Base-by-base conservation (phyloP, 805 yeast species). In the Komagataella phaffii region DNA sequence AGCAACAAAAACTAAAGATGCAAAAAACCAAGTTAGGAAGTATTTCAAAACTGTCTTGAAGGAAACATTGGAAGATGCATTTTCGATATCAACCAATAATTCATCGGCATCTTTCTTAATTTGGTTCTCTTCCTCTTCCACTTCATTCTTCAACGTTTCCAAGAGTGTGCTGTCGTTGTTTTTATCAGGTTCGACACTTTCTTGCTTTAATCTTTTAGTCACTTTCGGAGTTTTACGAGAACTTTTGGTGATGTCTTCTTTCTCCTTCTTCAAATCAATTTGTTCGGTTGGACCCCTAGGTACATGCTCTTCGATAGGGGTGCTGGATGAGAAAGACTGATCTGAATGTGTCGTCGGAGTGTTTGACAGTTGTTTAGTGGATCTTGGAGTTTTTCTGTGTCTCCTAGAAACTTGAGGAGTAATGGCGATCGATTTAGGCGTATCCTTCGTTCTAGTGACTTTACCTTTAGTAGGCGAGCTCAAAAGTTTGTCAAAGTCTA, bases 81-180 rank as follows among this genome's bases (percentile, higher is more conserved):
- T 40, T 5, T 49, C 51, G n/a, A 45, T 49, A 45, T 48, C 51
- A 12, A 24, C 48, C 8, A 48, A 47, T 4, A 23, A 14, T 44
- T 48, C 48, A 17, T 48, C 47, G 12, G 49, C 49, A 18, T 50
- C 55, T 30, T 52, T 46, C 3, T 48, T 53, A n/a, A 49, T 46
- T 43, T 48, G 44, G n/a, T 52, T 51, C 3, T 45, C 55, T 23
- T 48, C 57, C 48, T 57, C 52, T 36, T 50, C 55, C 23, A 55
- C 61, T 19, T 52, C 58, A 50, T 30, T 50, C 51, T 46, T 51
- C 54, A 44, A 24, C 48, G 21, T 21, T 45, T 21, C 47, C 18
- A 19, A 6, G 21, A 19, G 17, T 7, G 17, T 21, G 17, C n/a
- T 45, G 23, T 45, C 47, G 12, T 21, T 45, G 17, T 17, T 23